Percentiles rank a stretch among this genome's conserved stretches.
Conservation (phyloP, 805 yeast species). For the Groenewaldozyma salmanticensis region DNA sequence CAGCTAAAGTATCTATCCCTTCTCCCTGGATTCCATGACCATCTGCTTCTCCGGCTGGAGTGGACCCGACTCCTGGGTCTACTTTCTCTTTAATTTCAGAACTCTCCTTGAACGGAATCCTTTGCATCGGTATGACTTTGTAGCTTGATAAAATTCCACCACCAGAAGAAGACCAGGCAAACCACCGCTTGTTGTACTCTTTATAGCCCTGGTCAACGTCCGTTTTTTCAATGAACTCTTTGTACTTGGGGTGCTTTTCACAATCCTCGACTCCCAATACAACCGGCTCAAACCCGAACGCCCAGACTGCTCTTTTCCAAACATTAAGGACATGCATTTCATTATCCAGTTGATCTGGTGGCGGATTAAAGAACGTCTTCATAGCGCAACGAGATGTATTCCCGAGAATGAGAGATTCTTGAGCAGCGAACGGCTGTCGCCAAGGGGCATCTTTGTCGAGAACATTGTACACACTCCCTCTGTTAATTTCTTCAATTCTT, state of each 20-base stretch:
- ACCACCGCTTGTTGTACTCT: conserved; percentile 8
- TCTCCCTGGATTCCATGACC: background rate
- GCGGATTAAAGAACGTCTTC: conserved; percentile 10
- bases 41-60: too few species aligned
- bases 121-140: conserved; percentile 19
- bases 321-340: conserved; percentile 15
- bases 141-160: conserved; percentile 20
- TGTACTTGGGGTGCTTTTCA: conserved; percentile 12
- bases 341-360: background rate
- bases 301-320: conserved; percentile 23
- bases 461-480: conserved; percentile 7
- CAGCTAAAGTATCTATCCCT: background rate
- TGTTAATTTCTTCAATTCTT: conserved; percentile 1
- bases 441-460: conserved; percentile 5
- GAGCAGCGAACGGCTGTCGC: conserved; percentile 7
- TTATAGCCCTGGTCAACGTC: conserved; percentile 6
- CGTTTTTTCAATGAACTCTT: conserved; percentile 5
- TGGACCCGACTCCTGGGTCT: conserved; percentile 1
- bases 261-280: conserved; percentile 16
- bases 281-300: conserved; percentile 22
- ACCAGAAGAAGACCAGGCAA: conserved; percentile 20
- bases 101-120: conserved; percentile 1
- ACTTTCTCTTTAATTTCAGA: too few species aligned
- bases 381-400: conserved; percentile 4
- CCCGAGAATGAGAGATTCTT: background rate